Evolutionary conservation across 31 red algal species (phyloP).

Genomic region (Odonthalia washingtoniensis): DNA sequence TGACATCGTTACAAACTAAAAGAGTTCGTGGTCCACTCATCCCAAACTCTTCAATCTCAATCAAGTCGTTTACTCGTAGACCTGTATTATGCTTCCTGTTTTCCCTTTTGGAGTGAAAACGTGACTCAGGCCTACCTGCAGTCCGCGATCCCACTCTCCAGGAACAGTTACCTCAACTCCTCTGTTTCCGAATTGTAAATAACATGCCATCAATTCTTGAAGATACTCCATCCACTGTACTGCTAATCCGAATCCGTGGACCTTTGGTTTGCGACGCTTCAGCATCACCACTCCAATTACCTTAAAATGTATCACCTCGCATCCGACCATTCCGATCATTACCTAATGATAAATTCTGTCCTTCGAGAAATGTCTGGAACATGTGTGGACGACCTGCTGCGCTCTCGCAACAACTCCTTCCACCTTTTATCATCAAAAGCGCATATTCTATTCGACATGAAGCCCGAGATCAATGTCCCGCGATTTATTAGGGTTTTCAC

Average conservation of each 20-base stretch:
- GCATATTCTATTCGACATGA: background rate
- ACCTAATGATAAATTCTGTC: background rate
- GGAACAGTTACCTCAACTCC: background rate
- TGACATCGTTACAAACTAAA: slow-evolving; percentile 33
- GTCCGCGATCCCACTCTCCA: background rate
- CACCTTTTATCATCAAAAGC: background rate
- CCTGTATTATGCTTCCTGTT: background rate
- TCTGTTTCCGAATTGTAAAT: slow-evolving; percentile 39
- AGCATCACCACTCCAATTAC: background rate
- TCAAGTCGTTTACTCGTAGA: slow-evolving; percentile 23
- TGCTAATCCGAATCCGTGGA: slow-evolving; percentile 13
- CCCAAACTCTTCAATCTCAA: slow-evolving; percentile 1
- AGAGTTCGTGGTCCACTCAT: slow-evolving; percentile 33
- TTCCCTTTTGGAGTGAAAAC: slow-evolving; percentile 17
- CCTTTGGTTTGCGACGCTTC: background rate
- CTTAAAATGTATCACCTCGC: background rate
- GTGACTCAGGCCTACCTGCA: too few species aligned
- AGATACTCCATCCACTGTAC: slow-evolving; percentile 46
- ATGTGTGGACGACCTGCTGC: background rate
- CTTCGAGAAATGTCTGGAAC: background rate
- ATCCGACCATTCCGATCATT: background rate
- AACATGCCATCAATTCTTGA: background rate
- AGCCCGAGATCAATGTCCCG: background rate
- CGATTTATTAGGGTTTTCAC: slow-evolving; percentile 10
- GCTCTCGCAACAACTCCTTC: background rate